A percentile compares a stretch with the other conserved stretches of the same genome.
phyloP scores from a whole-genome alignment of 164 flowering plant species.

The Stephania yunnanensis region DNA sequence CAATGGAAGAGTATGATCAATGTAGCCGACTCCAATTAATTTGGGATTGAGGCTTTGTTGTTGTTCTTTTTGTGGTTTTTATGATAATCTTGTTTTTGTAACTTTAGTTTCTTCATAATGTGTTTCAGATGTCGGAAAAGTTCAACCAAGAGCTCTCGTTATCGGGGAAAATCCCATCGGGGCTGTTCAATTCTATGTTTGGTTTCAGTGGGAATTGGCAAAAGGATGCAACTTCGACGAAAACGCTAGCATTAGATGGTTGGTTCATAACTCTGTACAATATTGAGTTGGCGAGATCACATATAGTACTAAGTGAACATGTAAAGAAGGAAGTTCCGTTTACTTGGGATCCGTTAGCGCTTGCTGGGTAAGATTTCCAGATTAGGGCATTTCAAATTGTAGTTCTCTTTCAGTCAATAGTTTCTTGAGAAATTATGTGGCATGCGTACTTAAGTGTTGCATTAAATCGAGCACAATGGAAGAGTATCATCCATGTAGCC shows the following conservation, averaged over 20 bases:
- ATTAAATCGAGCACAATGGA: too few relatives aligned
- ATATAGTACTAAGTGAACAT: constrained; percentile 46
- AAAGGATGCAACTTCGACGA: constrained; percentile 62
- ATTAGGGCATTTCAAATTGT: background rate
- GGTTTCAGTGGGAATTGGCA: constrained; percentile 65
- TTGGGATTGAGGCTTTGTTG: too few relatives aligned
- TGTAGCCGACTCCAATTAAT: too few relatives aligned
- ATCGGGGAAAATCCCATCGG: constrained; percentile 76
- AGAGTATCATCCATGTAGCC: too few relatives aligned
- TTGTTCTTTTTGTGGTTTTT: too few relatives aligned
- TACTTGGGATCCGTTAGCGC: constrained; percentile 78
- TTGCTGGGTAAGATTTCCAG: constrained; percentile 59
- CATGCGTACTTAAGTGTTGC: background rate
- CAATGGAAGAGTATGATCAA: too few relatives aligned
- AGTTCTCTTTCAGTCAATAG: background rate
- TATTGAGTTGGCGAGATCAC: constrained; percentile 57
- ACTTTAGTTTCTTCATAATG: background rate
- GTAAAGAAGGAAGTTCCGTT: constrained; percentile 72
- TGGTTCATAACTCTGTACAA: constrained; percentile 69
- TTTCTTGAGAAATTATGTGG: background rate
- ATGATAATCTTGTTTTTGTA: too few relatives aligned
- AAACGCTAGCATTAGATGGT: constrained; percentile 78
- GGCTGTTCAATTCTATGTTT: constrained; percentile 69
- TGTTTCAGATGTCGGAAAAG: constrained; percentile 76
- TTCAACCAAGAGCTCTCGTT: constrained; percentile 65